phyloP scores from a whole-genome alignment of 164 flowering plant genomes.

The Aristolochia californica region DNA sequence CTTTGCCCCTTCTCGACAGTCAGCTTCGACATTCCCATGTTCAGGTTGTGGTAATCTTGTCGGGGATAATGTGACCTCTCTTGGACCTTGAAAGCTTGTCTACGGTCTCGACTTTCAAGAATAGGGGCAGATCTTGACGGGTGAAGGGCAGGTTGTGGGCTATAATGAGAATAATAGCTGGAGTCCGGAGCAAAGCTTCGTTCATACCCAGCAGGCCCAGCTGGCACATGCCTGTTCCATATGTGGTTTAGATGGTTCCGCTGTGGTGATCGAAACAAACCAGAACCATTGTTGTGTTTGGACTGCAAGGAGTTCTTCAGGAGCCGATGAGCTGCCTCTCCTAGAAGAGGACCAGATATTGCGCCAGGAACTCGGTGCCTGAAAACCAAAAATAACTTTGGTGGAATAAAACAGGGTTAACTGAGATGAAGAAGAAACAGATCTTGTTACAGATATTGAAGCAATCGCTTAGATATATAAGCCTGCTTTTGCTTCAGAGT shows the following conservation, averaged over 20 bases:
- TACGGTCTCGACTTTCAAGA: conserved; percentile 25
- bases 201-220: conserved; percentile 59
- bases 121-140: conserved; percentile 26
- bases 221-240: conserved; percentile 42
- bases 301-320: conserved; percentile 61
- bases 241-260: conserved; percentile 23
- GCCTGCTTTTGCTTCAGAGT: too few species aligned
- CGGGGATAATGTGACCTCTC: conserved; percentile 22
- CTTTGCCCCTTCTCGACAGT: conserved; percentile 31
- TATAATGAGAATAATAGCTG: conserved; percentile 20
- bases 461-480: background rate
- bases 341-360: conserved; percentile 61
- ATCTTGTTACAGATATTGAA: background rate
- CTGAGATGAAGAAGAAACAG: background rate
- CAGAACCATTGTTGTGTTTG: conserved; percentile 24
- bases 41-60: conserved; percentile 28
- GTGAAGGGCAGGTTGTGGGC: conserved; percentile 18
- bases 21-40: conserved; percentile 39
- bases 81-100: conserved; percentile 29
- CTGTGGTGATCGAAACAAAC: conserved; percentile 15
- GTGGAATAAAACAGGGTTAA: background rate
- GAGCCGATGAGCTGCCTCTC: conserved; percentile 93
- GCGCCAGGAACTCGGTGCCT: conserved; percentile 78
- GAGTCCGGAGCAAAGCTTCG: conserved; percentile 33
- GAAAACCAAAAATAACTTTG: conserved; percentile 5